phyloP scores from a whole-genome alignment of 2,329 filamentous ascomycete species.

The Arthrobotrys megalospora region DNA sequence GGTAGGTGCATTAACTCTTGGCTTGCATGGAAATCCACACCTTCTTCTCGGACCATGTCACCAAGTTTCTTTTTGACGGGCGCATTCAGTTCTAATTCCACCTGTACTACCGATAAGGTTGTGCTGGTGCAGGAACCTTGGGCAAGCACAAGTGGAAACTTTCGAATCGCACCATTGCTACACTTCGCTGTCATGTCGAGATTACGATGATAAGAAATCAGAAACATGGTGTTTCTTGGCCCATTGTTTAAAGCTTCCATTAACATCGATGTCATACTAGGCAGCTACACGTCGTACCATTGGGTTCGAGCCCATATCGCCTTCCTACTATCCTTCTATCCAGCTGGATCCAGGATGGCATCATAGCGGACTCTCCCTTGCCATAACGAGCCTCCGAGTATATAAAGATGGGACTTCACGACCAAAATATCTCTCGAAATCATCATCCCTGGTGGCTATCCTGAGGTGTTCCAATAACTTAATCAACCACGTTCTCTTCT shows the following conservation, averaged over 20 bases:
- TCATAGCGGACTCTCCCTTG: neutral
- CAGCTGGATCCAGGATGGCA: neutral
- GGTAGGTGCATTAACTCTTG: slow-evolving; percentile 59
- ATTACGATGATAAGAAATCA: slow-evolving; percentile 35
- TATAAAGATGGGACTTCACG: slow-evolving; percentile 35
- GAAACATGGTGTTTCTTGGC: slow-evolving; percentile 45
- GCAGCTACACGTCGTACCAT: slow-evolving; percentile 48
- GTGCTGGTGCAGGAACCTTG: slow-evolving; percentile 6
- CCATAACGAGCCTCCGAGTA: slow-evolving; percentile 12
- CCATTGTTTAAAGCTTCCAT: slow-evolving; percentile 50
- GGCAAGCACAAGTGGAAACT: slow-evolving; percentile 8
- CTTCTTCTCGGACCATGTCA: slow-evolving; percentile 24
- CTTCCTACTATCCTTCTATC: slow-evolving; percentile 9
- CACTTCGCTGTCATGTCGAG: neutral
- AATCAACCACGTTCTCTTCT: neutral
- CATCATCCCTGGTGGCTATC: slow-evolving; percentile 25
- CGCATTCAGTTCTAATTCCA: slow-evolving; percentile 13
- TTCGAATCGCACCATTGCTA: slow-evolving; percentile 18
- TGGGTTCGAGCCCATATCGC: slow-evolving; percentile 16
- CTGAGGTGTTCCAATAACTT: neutral
- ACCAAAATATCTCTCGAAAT: slow-evolving; percentile 17
- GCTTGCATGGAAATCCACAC: slow-evolving; percentile 37
- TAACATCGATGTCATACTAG: slow-evolving; percentile 57
- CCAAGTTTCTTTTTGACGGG: slow-evolving; percentile 12
- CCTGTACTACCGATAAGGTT: slow-evolving; percentile 43